These are phyloP conservation scores for Magnusiomyces clavatus DNA, from an alignment of 1,139 yeast genomes.

Conservation along the genomic window DNA sequence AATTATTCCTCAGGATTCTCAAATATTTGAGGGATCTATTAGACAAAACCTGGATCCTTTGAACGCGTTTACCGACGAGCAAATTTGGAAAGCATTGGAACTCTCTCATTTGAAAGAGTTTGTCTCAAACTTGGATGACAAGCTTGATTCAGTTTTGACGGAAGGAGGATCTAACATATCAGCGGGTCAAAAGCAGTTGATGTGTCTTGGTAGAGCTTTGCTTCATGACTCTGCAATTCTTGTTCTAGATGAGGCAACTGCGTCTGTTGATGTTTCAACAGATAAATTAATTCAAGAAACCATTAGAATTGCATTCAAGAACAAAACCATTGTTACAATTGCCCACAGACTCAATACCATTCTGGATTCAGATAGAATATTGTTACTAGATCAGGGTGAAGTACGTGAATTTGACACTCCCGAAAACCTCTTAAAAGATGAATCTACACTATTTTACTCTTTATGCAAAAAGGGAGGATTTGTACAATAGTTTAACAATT, in stretches of 20 bases:
- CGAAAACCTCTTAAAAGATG: constrained; percentile 37
- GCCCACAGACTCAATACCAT: constrained; percentile 83
- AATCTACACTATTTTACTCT: constrained; percentile 46
- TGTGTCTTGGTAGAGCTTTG: constrained; percentile 70
- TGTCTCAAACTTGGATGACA: constrained; percentile 35
- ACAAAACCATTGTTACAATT: constrained; percentile 67
- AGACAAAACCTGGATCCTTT: constrained; percentile 65
- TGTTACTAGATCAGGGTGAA: constrained; percentile 61
- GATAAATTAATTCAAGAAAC: constrained; percentile 70
- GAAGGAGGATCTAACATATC: constrained; percentile 73
- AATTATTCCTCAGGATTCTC: constrained; percentile 74
- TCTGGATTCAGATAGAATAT: constrained; percentile 65
- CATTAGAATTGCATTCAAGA: constrained; percentile 52
- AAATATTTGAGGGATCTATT: constrained; percentile 56
- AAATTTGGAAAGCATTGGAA: constrained; percentile 62
- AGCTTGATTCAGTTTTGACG: constrained; percentile 38
- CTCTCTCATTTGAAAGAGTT: constrained; percentile 78
- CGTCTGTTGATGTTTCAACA: constrained; percentile 76
- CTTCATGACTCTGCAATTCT: constrained; percentile 54
- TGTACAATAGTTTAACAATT: constrained; percentile 11
- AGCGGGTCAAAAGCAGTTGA: constrained; percentile 69
- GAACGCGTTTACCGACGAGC: constrained; percentile 41
- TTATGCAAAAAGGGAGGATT: constrained; percentile 58
- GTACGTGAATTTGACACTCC: constrained; percentile 68
- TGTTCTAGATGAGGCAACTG: constrained; percentile 78